These are phyloP conservation scores for Gossypium thurberi DNA, from an alignment of 345 rosid genomes.

Conservation along the genomic window DNA sequence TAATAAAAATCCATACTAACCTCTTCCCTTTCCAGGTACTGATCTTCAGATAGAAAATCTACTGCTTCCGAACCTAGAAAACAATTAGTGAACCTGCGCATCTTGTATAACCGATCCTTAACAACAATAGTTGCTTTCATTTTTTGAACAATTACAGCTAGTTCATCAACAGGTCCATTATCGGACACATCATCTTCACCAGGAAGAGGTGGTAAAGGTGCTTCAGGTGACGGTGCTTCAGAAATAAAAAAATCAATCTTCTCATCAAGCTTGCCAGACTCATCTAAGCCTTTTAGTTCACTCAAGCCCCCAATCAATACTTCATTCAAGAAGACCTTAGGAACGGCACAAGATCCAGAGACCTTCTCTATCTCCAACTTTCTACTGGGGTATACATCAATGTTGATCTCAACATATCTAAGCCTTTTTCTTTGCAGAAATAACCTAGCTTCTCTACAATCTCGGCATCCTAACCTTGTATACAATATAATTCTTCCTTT, in stretches of 20 bases:
- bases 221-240: slow-evolving; percentile 51
- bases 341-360: slow-evolving; percentile 59
- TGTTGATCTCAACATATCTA: slow-evolving; percentile 66
- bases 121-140: slow-evolving; percentile 60
- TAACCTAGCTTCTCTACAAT: slow-evolving; percentile 48
- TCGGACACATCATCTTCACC: slow-evolving; percentile 75
- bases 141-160: slow-evolving; percentile 63
- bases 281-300: slow-evolving; percentile 53
- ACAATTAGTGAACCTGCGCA: slow-evolving; percentile 62
- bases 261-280: slow-evolving; percentile 62
- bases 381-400: slow-evolving; percentile 70
- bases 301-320: slow-evolving; percentile 53
- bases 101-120: slow-evolving; percentile 68
- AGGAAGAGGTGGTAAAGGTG: slow-evolving; percentile 79
- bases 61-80: slow-evolving; percentile 83
- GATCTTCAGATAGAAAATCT: slow-evolving; percentile 61
- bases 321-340: slow-evolving; percentile 70
- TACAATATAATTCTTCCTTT: slow-evolving; percentile 70
- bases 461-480: slow-evolving; percentile 66
- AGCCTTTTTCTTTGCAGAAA: slow-evolving; percentile 56
- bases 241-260: slow-evolving; percentile 49
- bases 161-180: slow-evolving; percentile 65
- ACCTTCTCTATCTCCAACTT: slow-evolving; percentile 63
- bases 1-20: slow-evolving; percentile 27
- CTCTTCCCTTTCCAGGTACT: slow-evolving; percentile 64